These are phyloP conservation scores for Tetracladium setigerum DNA, from an alignment of 495 filamentous ascomycete genomes.

Conservation along the genomic window DNA sequence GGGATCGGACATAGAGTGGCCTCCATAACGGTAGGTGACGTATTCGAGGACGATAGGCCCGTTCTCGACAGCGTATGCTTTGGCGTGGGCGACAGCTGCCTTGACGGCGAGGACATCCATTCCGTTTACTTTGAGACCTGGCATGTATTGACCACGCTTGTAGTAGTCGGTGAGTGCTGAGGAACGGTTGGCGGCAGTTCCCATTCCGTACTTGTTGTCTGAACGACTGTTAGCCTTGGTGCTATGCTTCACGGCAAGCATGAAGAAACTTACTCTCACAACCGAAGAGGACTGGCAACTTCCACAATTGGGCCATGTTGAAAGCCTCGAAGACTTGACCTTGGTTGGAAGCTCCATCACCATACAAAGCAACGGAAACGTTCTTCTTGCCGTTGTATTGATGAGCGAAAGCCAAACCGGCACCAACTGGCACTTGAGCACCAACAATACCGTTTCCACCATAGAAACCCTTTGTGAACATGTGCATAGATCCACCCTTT, in stretches of 20 bases:
- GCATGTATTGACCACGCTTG: constrained; percentile 99
- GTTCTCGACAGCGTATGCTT: constrained; percentile 70
- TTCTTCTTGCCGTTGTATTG: constrained; percentile 82
- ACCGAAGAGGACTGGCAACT: constrained; percentile 86
- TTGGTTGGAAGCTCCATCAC: constrained; percentile 97
- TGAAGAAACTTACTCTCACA: constrained; percentile 76
- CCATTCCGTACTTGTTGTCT: constrained; percentile 99
- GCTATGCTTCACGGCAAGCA: neutral
- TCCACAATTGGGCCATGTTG: constrained; percentile 99
- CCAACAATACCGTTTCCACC: constrained; percentile 99
- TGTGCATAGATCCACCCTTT: constrained; percentile 99
- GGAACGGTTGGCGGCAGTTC: constrained; percentile 88
- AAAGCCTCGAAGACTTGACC: constrained; percentile 99
- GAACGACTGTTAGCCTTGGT: constrained; percentile 16
- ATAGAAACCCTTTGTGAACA: constrained; percentile 97
- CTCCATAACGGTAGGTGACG: constrained; percentile 98
- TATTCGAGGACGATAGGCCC: constrained; percentile 96
- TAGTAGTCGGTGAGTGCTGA: constrained; percentile 98
- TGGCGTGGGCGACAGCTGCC: constrained; percentile 87
- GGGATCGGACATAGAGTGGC: constrained; percentile 98
- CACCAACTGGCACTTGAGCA: constrained; percentile 95
- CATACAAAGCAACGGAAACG: constrained; percentile 84
- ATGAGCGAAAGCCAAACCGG: constrained; percentile 94
- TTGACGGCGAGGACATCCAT: constrained; percentile 99
- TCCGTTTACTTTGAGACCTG: constrained; percentile 97